These are phyloP conservation scores for Saccharomycopsis sp. DNA, from an alignment of 805 yeast genomes.

Conservation along the genomic window DNA sequence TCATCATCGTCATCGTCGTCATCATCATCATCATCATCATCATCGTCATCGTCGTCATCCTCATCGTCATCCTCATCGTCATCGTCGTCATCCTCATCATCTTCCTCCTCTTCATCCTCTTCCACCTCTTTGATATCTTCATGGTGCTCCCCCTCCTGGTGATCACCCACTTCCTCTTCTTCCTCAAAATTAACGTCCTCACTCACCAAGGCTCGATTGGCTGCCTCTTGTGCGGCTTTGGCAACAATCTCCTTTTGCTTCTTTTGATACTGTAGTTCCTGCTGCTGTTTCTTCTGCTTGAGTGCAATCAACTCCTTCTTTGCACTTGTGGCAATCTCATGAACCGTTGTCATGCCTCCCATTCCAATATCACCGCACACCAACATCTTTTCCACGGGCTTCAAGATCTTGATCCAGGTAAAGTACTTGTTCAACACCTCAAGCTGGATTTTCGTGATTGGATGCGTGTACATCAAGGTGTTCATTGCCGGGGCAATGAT, in stretches of 20 bases:
- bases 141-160: slow-evolving; percentile 10
- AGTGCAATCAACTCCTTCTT: slow-evolving; percentile 30
- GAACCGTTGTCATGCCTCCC: slow-evolving; percentile 92
- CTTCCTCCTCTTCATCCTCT: slow-evolving; percentile 9
- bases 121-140: slow-evolving; percentile 11
- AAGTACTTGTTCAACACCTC: slow-evolving; percentile 55
- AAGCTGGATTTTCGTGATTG: slow-evolving; percentile 67
- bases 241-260: slow-evolving; percentile 11
- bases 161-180: slow-evolving; percentile 6
- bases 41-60: slow-evolving; percentile 3
- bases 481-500: slow-evolving; percentile 81
- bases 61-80: slow-evolving; percentile 5
- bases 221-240: slow-evolving; percentile 23
- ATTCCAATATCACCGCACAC: slow-evolving; percentile 81
- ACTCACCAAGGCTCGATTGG: slow-evolving; percentile 11
- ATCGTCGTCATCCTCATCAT: slow-evolving; percentile 4
- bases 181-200: slow-evolving; percentile 8
- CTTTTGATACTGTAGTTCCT: slow-evolving; percentile 12
- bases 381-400: slow-evolving; percentile 73
- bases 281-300: slow-evolving; percentile 23
- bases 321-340: slow-evolving; percentile 62
- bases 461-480: slow-evolving; percentile 74
- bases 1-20: slow-evolving; percentile 1
- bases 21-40: slow-evolving; percentile 2
- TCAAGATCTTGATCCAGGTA: slow-evolving; percentile 64